Conservation (phyloP, 148 eudicot species). For the Rhododendron molle region DNA sequence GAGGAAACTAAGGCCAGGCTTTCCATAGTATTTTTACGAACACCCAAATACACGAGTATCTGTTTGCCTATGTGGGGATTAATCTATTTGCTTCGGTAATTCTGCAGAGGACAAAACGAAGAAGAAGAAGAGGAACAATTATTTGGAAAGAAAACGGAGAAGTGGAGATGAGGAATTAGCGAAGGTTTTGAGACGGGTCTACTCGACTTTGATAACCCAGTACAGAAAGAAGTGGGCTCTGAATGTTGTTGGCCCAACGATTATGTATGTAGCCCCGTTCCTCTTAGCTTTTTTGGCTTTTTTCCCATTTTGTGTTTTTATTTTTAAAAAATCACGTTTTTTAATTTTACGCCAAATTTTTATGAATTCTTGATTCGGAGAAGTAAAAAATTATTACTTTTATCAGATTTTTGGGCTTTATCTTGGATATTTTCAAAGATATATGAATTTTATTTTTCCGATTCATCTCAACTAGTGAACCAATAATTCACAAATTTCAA, state of each 20-base stretch:
- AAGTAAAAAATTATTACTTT: no score
- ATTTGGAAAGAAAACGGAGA: neutral
- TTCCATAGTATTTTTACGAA: conserved; percentile 17
- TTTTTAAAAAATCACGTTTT: no score
- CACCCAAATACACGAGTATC: neutral
- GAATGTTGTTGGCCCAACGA: neutral
- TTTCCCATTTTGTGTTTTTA: no score
- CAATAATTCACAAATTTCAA: no score
- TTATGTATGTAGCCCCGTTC: neutral
- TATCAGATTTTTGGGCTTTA: no score
- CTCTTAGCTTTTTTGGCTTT: no score
- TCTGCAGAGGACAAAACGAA: neutral
- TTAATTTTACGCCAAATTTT: no score
- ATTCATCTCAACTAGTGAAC: no score
- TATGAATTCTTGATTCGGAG: no score
- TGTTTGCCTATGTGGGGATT: neutral
- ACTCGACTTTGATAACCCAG: neutral
- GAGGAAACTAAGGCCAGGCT: conserved; percentile 36
- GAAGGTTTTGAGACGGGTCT: neutral
- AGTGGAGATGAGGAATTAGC: neutral
- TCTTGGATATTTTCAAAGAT: no score
- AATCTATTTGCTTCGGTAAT: neutral
- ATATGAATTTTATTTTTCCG: no score
- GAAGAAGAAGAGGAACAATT: neutral
- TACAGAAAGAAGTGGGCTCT: neutral